These are phyloP conservation scores for Nannizziopsis arthrosporioides DNA, from an alignment of 2,329 filamentous ascomycete genomes.

Conservation along the genomic window DNA sequence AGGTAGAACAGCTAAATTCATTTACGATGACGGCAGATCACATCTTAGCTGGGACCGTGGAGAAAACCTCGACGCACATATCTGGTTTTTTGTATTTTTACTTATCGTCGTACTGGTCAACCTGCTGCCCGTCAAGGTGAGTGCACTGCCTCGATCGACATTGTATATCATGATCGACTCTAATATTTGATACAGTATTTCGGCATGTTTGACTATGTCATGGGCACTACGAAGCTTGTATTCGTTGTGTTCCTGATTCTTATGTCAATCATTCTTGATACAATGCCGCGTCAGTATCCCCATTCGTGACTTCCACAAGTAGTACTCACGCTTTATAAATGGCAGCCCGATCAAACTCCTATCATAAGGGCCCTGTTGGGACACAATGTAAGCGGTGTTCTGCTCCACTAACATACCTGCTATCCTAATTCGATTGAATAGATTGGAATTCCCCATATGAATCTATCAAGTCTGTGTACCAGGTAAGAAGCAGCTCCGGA, in stretches of 20 bases:
- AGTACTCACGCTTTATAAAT: conserved; percentile 20
- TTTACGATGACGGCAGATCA: conserved; percentile 24
- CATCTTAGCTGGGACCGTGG: conserved; percentile 22
- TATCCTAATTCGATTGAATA: conserved; percentile 9
- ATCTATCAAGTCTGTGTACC: conserved; percentile 29
- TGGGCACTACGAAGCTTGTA: conserved; percentile 26
- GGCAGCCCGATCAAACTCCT: conserved; percentile 26
- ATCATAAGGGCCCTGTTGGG: conserved; percentile 27
- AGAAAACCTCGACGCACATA: conserved; percentile 24
- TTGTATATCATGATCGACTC: background rate
- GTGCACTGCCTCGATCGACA: conserved; percentile 7
- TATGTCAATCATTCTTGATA: conserved; percentile 33
- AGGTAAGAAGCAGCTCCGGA: conserved; percentile 23
- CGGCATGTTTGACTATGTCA: conserved; percentile 27
- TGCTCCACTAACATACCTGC: background rate
- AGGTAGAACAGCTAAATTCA: conserved; percentile 32
- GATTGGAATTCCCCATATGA: conserved; percentile 29
- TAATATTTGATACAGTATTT: conserved; percentile 24
- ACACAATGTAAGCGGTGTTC: conserved; percentile 25
- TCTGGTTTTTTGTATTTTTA: conserved; percentile 29
- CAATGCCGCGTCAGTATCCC: conserved; percentile 26
- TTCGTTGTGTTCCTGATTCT: conserved; percentile 34
- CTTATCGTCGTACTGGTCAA: conserved; percentile 26
- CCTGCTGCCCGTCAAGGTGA: conserved; percentile 25
- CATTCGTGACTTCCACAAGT: background rate